Conservation (phyloP, 208 protist genomes). For the Leishmania arabica region DNA sequence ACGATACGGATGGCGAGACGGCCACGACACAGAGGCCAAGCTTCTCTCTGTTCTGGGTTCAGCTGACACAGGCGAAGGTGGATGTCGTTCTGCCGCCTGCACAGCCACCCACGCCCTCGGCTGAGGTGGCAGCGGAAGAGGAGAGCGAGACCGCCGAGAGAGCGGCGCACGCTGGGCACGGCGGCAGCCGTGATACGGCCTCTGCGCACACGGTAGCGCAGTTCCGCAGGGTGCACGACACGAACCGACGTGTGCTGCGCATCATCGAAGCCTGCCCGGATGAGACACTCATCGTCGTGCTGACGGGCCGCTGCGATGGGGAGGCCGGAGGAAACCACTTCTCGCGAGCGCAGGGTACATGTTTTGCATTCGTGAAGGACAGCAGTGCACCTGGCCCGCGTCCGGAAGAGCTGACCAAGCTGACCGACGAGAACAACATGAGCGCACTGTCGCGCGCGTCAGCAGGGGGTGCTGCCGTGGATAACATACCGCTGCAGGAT, state of each 20-base stretch:
- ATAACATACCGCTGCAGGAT: neutral
- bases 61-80: slow-evolving; percentile 62
- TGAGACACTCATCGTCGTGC: slow-evolving; percentile 66
- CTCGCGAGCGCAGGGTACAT: slow-evolving; percentile 51
- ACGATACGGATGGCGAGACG: neutral
- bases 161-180: neutral
- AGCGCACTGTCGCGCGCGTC: neutral
- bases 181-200: neutral
- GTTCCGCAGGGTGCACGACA: slow-evolving; percentile 42
- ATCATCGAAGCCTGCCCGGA: slow-evolving; percentile 73
- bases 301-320: slow-evolving; percentile 43
- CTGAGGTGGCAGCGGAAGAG: neutral
- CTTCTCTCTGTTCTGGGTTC: slow-evolving; percentile 68
- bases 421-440: neutral
- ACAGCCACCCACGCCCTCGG: neutral
- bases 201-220: slow-evolving; percentile 36
- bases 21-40: neutral
- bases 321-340: slow-evolving; percentile 49
- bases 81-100: slow-evolving; percentile 36
- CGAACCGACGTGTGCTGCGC: slow-evolving; percentile 69
- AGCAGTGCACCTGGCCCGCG: slow-evolving; percentile 39
- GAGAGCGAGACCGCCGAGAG: neutral
- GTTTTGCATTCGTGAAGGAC: slow-evolving; percentile 86
- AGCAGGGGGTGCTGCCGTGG: neutral
- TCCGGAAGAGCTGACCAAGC: slow-evolving; percentile 20